A percentile compares a stretch with the other conserved stretches of the same genome.
Conservation (phyloP, 2,329 filamentous ascomycete genomes). For the Aureobasidium uvarum region DNA sequence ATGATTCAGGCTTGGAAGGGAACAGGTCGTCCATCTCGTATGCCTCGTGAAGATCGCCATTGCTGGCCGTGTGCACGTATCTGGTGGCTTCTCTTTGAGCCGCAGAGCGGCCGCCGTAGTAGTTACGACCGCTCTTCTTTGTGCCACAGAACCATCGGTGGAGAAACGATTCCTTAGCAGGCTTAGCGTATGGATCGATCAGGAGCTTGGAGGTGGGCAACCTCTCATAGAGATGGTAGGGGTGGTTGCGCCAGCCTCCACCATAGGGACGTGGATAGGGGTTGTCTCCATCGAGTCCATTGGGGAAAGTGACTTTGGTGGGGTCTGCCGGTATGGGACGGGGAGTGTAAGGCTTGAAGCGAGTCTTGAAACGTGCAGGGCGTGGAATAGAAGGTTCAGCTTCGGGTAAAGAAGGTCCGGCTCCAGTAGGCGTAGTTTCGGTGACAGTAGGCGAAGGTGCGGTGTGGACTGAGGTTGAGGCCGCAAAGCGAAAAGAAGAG, state of each 20-base stretch:
- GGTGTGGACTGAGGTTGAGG: not conserved
- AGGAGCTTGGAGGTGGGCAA: not conserved
- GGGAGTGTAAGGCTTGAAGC: not conserved
- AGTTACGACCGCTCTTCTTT: not conserved
- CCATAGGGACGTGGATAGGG: not conserved
- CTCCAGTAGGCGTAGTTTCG: not conserved
- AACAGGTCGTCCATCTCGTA: not conserved
- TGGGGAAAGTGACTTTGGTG: not conserved
- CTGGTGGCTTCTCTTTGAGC: slow-evolving; percentile 14
- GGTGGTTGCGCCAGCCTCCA: not conserved
- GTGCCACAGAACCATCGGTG: not conserved
- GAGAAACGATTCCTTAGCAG: not conserved
- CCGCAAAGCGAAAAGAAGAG: not conserved
- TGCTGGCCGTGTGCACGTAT: not conserved
- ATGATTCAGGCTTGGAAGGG: not conserved
- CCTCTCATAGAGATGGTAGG: not conserved
- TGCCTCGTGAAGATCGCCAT: not conserved
- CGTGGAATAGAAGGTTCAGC: not conserved
- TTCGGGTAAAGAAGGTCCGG: not conserved
- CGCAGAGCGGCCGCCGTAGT: slow-evolving; percentile 18
- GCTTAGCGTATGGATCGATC: not conserved
- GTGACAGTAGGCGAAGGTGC: not conserved
- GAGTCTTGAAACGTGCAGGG: not conserved
- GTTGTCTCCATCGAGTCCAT: not conserved
- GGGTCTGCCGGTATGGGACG: not conserved